Evolutionary conservation across 2,329 filamentous ascomycete species (phyloP), one percentile per base, ranked within the genome.

Genomic region (Rugonectria rugulosa): DNA sequence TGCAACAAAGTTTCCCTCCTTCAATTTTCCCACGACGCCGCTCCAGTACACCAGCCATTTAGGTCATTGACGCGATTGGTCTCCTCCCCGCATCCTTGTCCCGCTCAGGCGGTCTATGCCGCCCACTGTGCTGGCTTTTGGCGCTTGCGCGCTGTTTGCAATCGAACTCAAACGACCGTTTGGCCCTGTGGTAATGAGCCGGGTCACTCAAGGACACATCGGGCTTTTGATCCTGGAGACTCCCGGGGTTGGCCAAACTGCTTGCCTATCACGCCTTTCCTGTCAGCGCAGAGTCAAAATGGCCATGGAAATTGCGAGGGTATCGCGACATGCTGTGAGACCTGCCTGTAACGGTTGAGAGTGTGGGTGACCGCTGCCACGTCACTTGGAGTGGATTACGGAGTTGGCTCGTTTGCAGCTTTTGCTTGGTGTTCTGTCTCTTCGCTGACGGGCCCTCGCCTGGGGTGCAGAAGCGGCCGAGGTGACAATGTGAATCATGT

Each of bases 31-130:
- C 32, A 68, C 68, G 67, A 66, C 63, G 63, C 57, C 62, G 46
- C 24, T 59, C 36, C 37, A 48, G 55, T 41, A 48, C 56, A 59
- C 60, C 55, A 57, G 64, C 59, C 56, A 48, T 52, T 43, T 60
- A 58, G 59, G 47, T 45, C 53, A 42, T 45, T 47, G 58, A 56
- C 51, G 56, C 53, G 55, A 61, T 66, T 67, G 64, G 57, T 46
- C 56, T 63, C 56, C 63, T 62, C 66, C 56, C 61, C 53, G 63
- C 55, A 61, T 53, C n/a, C 27, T 36, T 38, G 49, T 57, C 57
- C 57, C 49, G 41, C 53, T 56, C 59, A 38, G 44, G 47, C 49
- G 12, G 20, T 21, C 40, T 26, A 15, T 44, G 37, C 24, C 26
- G 41, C 26, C 41, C 31, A 40, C 20, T n/a, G n/a, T n/a, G 32